A percentile compares a stretch with the other conserved stretches of the same genome.
These are phyloP conservation scores for Taiozyma sp. DNA, from an alignment of 1,139 yeast species.

Conservation along the genomic window DNA sequence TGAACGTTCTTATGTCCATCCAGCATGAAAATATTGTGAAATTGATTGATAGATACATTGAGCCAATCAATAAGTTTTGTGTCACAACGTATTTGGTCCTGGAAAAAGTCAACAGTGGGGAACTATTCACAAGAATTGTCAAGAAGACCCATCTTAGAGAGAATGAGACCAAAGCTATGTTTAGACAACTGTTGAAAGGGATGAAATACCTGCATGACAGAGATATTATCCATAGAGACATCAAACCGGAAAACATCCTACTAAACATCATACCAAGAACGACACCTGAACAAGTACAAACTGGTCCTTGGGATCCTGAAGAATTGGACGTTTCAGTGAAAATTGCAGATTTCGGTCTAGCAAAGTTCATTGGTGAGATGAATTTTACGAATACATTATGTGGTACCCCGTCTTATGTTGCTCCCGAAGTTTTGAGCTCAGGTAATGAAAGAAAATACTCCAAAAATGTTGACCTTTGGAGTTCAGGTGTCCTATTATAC, in stretches of 20 bases:
- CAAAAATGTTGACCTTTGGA: conserved; percentile 76
- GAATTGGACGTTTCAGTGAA: conserved; percentile 64
- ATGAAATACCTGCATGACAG: conserved; percentile 55
- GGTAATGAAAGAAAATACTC: conserved; percentile 48
- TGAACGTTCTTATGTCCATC: conserved; percentile 59
- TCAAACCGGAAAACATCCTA: conserved; percentile 73
- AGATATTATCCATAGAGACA: conserved; percentile 70
- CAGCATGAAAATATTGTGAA: conserved; percentile 69
- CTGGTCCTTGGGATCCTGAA: conserved; percentile 70
- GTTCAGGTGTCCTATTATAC: conserved; percentile 70
- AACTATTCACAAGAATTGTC: conserved; percentile 65
- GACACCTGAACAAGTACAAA: conserved; percentile 34
- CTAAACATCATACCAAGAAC: conserved; percentile 51
- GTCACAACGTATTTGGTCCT: conserved; percentile 63
- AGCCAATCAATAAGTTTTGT: conserved; percentile 52
- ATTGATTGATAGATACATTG: conserved; percentile 62
- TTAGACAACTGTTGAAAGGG: conserved; percentile 60
- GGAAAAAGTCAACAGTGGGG: conserved; percentile 74
- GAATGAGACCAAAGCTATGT: conserved; percentile 57
- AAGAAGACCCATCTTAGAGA: conserved; percentile 56
- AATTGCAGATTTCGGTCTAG: conserved; percentile 79
- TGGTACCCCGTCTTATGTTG: conserved; percentile 84
- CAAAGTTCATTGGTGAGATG: conserved; percentile 74
- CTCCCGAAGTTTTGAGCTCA: conserved; percentile 62
- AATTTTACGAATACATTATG: conserved; percentile 74